Evolutionary conservation across 192 early-diverging fungal genomes (phyloP).

Genomic region (Coemansia sp.): DNA sequence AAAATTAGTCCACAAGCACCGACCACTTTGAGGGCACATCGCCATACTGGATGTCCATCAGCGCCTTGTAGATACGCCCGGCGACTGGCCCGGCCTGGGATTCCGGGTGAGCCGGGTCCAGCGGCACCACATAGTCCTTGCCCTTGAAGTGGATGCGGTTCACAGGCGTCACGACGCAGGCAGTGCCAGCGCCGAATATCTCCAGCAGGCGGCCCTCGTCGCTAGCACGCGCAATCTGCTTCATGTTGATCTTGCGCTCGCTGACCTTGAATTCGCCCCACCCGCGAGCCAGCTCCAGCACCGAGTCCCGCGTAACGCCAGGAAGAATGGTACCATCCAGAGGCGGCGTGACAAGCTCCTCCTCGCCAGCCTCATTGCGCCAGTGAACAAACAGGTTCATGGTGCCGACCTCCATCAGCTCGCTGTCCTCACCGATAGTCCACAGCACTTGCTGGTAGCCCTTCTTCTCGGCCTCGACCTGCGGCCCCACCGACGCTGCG

Average conservation of each 20-base stretch:
- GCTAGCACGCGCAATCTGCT: conserved; percentile 70
- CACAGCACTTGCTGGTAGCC: conserved; percentile 96
- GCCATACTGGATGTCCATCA: conserved; percentile 95
- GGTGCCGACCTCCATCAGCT: conserved; percentile 95
- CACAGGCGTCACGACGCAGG: conserved; percentile 93
- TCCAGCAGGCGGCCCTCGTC: conserved; percentile 83
- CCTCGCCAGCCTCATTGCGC: conserved; percentile 81
- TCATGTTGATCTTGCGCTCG: conserved; percentile 85
- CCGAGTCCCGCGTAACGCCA: conserved; percentile 94
- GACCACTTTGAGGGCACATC: conserved; percentile 82
- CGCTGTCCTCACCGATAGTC: conserved; percentile 85
- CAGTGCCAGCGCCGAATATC: conserved; percentile 96
- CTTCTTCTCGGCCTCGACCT: conserved; percentile 82
- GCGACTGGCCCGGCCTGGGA: conserved; percentile 87
- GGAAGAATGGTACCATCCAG: conserved; percentile 95
- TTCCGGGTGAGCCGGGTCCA: conserved; percentile 78
- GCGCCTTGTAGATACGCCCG: conserved; percentile 77
- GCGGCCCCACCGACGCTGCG: conserved; percentile 63
- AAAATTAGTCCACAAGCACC: conserved; percentile 69
- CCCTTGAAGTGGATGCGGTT: conserved; percentile 82
- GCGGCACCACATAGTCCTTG: conserved; percentile 79
- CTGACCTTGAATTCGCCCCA: conserved; percentile 91
- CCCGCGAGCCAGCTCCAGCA: conserved; percentile 71
- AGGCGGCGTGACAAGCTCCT: conserved; percentile 87
- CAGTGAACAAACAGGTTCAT: conserved; percentile 96